These are phyloP conservation scores for Inga laurina DNA, from an alignment of 306 rosid species.

Conservation along the genomic window DNA sequence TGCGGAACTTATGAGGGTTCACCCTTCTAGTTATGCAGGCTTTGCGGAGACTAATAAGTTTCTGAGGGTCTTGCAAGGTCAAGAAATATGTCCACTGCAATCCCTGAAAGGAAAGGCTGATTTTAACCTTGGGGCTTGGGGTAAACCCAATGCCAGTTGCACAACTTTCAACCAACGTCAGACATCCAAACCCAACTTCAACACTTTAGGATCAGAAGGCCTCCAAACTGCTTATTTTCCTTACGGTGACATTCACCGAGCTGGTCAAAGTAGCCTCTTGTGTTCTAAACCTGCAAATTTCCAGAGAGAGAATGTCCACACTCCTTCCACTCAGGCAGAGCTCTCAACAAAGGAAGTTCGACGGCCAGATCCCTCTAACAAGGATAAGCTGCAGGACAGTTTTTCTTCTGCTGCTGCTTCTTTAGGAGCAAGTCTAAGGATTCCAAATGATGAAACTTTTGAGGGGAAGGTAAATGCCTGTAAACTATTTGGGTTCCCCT, in stretches of 20 bases:
- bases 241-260: conserved; percentile 54
- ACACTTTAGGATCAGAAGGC: conserved; percentile 53
- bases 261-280: conserved; percentile 49
- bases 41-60: conserved; percentile 69
- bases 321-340: conserved; percentile 51
- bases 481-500: conserved; percentile 83
- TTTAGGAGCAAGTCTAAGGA: conserved; percentile 47
- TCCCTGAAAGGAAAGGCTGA: conserved; percentile 68
- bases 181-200: conserved; percentile 54
- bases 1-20: conserved; percentile 70
- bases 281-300: conserved; percentile 50
- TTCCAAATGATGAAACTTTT: conserved; percentile 56
- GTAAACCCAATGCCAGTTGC: conserved; percentile 52
- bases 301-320: conserved; percentile 50
- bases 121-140: conserved; percentile 66
- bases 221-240: conserved; percentile 64
- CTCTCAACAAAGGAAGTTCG: conserved; percentile 54
- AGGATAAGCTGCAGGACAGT: conserved; percentile 54
- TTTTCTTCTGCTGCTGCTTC: conserved; percentile 54
- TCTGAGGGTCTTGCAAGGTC: conserved; percentile 99
- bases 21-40: conserved; percentile 64
- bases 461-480: conserved; percentile 55
- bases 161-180: conserved; percentile 59
- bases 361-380: conserved; percentile 40
- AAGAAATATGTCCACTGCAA: conserved; percentile 88